These are phyloP conservation scores for Lablab purpureus DNA, from an alignment of 306 rosid species.

Conservation along the genomic window DNA sequence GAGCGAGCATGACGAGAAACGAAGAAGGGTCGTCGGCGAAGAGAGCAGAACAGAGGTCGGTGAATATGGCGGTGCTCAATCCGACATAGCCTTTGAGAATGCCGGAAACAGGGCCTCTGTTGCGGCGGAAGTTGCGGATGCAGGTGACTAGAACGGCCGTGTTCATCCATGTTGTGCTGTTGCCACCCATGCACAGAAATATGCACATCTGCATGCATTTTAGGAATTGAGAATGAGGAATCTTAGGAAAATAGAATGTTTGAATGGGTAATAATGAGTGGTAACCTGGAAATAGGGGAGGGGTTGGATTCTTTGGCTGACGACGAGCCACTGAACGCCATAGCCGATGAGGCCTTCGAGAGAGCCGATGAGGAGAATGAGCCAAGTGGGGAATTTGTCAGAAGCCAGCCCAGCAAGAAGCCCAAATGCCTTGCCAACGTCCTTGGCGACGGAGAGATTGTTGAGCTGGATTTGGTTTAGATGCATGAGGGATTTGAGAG, in stretches of 20 bases:
- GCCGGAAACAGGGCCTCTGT: conserved; percentile 93
- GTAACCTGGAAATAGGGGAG: conserved; percentile 86
- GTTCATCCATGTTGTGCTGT: conserved; percentile 99
- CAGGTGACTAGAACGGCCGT: conserved; percentile 88
- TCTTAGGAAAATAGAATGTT: background rate
- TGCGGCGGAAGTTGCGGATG: conserved; percentile 83
- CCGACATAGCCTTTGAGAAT: conserved; percentile 85
- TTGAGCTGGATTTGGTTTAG: conserved; percentile 83
- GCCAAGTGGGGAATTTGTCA: conserved; percentile 73
- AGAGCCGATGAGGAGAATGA: conserved; percentile 77
- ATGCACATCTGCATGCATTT: conserved; percentile 67
- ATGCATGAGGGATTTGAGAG: conserved; percentile 82
- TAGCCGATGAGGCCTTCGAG: conserved; percentile 81
- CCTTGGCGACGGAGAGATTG: conserved; percentile 84
- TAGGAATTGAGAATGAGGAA: background rate
- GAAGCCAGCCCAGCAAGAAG: conserved; percentile 82
- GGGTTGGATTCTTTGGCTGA: conserved; percentile 65
- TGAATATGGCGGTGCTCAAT: conserved; percentile 93
- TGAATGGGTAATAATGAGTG: background rate
- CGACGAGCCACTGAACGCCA: conserved; percentile 93
- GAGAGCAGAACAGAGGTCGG: conserved; percentile 75
- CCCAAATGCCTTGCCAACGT: conserved; percentile 89
- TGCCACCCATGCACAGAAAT: conserved; percentile 89
- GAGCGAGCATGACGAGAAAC: conserved; percentile 75
- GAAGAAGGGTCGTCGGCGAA: conserved; percentile 66